Base-by-base conservation (phyloP, 2,329 filamentous ascomycete genomes). In the Neopestalotiopsis rosae region DNA sequence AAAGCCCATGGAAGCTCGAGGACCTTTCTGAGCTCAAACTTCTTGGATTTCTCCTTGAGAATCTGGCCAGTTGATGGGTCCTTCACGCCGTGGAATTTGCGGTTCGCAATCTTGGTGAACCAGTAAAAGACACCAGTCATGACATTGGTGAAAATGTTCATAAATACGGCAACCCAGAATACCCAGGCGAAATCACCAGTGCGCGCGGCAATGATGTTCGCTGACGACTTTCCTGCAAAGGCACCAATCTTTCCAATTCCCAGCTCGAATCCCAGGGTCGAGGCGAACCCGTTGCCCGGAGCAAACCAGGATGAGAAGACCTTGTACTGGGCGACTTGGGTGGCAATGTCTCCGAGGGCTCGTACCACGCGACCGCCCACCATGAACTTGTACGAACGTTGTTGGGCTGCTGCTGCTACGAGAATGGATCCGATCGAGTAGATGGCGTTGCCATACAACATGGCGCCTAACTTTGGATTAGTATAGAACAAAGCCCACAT, bases 251-350 rank as follows among this genome's bases (percentile, higher is more conserved):
- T 90, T 20, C 87, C 87, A 66, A 91, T 84, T 0, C 84, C 87
- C 0, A 91, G 81, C 74, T 91, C 89, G 5, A 91, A 85, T 0
- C 84, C 89, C 0, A 91, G 80, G 0, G 88, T 91, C 0, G 88
- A 88, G 0, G 88, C 89, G 73, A 91, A 91, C 1, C 89, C 89
- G 68, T 87, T 84, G 6, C 83, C 88, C 0, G 89, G 89, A 0
- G 88, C 82, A 70, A 91, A 91, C 89, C 89, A 91, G 0, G 87
- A 89, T 0, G 87, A 89, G 72, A 91, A 91, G 70, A 91, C 85
- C 70, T 90, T 89, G 75, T 90, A 91, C 74, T 90, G 88, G 0
- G 89, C 89, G 34, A 90, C 83, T 72, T 91, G 88, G 0, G 89
- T 91, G 0, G 89, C 87, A 24, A 90, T 88, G 69, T 90, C 89